Conservation (phyloP, 805 yeast genomes). For the baker's yeast (Saccharomyces cerevisiae) region DNA sequence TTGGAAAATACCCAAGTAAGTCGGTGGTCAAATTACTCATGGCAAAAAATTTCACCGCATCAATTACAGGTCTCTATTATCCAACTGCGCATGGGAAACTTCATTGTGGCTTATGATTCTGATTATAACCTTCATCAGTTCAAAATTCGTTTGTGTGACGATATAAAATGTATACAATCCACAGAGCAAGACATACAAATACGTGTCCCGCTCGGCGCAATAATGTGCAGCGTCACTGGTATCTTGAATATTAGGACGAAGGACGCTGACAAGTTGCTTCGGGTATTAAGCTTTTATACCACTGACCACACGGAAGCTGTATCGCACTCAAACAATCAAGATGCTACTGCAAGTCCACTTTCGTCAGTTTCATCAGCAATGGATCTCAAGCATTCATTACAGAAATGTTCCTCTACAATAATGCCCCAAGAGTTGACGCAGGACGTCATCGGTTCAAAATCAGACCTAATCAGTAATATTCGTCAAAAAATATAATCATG, state of each 20-base stretch:
- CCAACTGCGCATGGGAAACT: not conserved
- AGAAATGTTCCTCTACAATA: not conserved
- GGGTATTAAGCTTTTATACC: not conserved
- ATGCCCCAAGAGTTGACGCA: not conserved
- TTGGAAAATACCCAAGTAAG: not conserved
- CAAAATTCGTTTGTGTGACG: not conserved
- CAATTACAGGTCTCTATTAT: not conserved
- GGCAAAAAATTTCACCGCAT: not conserved
- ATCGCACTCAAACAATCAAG: not conserved
- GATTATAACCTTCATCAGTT: not conserved
- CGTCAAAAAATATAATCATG: not conserved
- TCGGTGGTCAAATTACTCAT: not conserved
- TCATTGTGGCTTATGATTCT: not conserved
- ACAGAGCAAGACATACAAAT: conserved; percentile 28
- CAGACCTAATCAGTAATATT: not conserved
- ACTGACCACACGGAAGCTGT: not conserved
- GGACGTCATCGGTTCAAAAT: not conserved
- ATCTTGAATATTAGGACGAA: not conserved
- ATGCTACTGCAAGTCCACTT: not conserved
- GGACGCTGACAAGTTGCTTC: not conserved
- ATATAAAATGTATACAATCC: conserved; percentile 14
- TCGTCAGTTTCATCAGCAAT: not conserved
- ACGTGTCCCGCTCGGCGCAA: conserved; percentile 1
- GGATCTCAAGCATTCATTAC: not conserved
- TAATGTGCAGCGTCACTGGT: not conserved